phyloP scores from a whole-genome alignment of 2,329 filamentous ascomycete genomes.

The Monilinia fructigena region DNA sequence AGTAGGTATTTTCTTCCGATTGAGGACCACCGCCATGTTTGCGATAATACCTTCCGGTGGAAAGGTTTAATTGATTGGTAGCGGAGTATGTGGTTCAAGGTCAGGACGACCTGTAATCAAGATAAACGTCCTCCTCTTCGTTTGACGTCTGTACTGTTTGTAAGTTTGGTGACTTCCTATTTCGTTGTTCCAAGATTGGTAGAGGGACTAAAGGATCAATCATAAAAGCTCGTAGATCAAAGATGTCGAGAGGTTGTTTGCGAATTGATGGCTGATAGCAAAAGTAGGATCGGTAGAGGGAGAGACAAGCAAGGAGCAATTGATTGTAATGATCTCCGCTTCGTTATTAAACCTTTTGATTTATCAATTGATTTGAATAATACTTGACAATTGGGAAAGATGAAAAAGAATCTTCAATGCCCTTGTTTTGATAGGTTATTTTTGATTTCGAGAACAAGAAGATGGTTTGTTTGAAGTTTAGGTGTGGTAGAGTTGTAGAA shows the following conservation, averaged over 20 bases:
- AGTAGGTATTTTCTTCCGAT: slow-evolving; percentile 57
- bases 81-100: slow-evolving; percentile 17
- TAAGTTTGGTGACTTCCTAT: not conserved
- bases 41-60: slow-evolving; percentile 2
- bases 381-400: not conserved
- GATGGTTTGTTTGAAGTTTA: not conserved
- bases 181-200: not conserved
- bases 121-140: slow-evolving; percentile 11
- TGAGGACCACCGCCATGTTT: slow-evolving; percentile 41
- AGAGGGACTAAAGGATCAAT: not conserved
- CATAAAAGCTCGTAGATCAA: slow-evolving; percentile 12
- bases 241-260: not conserved
- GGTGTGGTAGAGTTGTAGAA: too few relatives aligned
- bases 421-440: not conserved
- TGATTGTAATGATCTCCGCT: not conserved
- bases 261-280: not conserved
- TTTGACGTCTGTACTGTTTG: slow-evolving; percentile 6
- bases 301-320: slow-evolving; percentile 1
- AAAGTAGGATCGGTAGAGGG: not conserved
- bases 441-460: not conserved
- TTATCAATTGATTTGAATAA: slow-evolving; percentile 5
- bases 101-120: slow-evolving; percentile 14
- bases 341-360: not conserved
- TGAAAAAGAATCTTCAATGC: not conserved
- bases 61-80: slow-evolving; percentile 9